Evolutionary conservation across 139 green algal species (phyloP).

Genomic region (Picochlorum sp.): DNA sequence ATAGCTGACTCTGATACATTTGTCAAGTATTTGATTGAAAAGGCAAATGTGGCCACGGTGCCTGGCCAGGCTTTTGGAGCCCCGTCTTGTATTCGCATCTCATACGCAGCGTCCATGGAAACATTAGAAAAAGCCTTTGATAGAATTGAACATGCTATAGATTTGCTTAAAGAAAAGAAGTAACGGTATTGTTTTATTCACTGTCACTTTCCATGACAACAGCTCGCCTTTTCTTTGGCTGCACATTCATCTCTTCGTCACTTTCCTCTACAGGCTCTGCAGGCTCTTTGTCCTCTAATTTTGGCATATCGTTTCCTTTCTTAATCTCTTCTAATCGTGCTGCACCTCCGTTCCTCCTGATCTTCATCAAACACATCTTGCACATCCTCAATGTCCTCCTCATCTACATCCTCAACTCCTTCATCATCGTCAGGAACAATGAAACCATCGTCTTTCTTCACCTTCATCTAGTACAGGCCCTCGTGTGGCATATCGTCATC

Average conservation of each 20-base stretch:
- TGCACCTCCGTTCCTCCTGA: constrained; percentile 15
- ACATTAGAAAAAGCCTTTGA: constrained; percentile 68
- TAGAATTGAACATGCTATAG: constrained; percentile 60
- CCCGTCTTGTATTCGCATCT: constrained; percentile 80
- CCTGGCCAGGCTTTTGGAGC: constrained; percentile 91
- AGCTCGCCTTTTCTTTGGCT: constrained; percentile 21
- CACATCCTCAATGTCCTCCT: constrained; percentile 8
- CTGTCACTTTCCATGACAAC: constrained; percentile 28
- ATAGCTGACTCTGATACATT: constrained; percentile 77
- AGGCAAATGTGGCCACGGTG: constrained; percentile 79
- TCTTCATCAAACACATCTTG: constrained; percentile 7
- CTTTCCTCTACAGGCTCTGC: constrained; percentile 19
- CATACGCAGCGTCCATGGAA: constrained; percentile 80
- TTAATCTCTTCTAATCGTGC: constrained; percentile 15
- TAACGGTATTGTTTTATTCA: constrained; percentile 4
- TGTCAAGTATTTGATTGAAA: constrained; percentile 40
- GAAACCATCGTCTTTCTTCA: constrained; percentile 11
- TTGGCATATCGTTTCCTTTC: background rate
- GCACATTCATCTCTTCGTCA: constrained; percentile 9
- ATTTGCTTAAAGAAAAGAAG: background rate
- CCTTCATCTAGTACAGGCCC: constrained; percentile 7
- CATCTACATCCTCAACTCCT: background rate
- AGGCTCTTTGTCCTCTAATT: constrained; percentile 10
- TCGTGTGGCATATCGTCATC: constrained; percentile 36
- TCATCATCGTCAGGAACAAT: constrained; percentile 20